Conservation (phyloP, 805 yeast genomes). For the Wickerhamiella domercqiae region DNA sequence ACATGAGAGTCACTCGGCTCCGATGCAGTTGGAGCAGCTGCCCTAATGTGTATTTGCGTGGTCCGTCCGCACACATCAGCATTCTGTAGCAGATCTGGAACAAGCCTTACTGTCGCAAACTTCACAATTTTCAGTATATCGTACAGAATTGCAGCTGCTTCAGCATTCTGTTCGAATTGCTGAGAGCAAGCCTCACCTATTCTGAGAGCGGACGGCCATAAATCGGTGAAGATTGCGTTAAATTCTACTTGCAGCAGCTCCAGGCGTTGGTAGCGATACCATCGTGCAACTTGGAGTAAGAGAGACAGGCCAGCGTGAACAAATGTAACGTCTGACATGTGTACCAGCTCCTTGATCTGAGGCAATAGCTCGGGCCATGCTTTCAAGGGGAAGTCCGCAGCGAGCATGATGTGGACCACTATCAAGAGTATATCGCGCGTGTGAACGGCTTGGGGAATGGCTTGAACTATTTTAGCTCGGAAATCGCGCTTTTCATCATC, state of each 20-base stretch:
- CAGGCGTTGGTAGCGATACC: conserved; percentile 57
- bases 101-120: conserved; percentile 36
- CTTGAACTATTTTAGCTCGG: conserved; percentile 50
- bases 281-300: conserved; percentile 51
- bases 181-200: conserved; percentile 45
- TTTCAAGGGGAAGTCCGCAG: conserved; percentile 32
- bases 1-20: conserved; percentile 30
- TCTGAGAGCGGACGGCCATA: conserved; percentile 45
- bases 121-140: conserved; percentile 63
- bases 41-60: conserved; percentile 65
- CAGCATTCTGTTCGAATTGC: conserved; percentile 23
- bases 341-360: conserved; percentile 31
- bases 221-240: conserved; percentile 35
- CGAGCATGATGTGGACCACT: conserved; percentile 28
- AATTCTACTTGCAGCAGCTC: conserved; percentile 32
- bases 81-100: conserved; percentile 51
- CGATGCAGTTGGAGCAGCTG: conserved; percentile 40
- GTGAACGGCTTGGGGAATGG: conserved; percentile 36
- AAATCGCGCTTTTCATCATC: conserved; percentile 59
- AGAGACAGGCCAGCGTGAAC: conserved; percentile 58
- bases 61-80: conserved; percentile 41
- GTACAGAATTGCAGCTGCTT: conserved; percentile 49
- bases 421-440: conserved; percentile 29
- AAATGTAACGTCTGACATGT: conserved; percentile 27
- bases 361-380: conserved; percentile 43